Base-by-base conservation (phyloP, 306 rosid species). In the Quercus berberidifolia region DNA sequence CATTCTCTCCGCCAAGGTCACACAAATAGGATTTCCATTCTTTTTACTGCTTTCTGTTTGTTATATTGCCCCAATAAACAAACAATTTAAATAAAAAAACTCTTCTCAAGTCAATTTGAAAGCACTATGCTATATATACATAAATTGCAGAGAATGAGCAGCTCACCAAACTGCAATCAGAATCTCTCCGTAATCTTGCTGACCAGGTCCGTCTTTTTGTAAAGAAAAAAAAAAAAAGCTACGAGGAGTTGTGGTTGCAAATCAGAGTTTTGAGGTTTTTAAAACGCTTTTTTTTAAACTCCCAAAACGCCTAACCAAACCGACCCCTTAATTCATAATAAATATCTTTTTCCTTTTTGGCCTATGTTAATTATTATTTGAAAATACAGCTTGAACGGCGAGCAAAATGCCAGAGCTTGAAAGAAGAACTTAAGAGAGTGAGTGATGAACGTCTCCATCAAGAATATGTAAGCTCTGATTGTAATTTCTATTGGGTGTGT, bases 141-240 rank as follows among this genome's bases (percentile, higher is more conserved):
- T 38, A 2, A 38, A 38, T 73, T 85, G 87, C 87, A 92, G 97
- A 92, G 85, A 90, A 87, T 62, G 88, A 87, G 70, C 68, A 85
- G 55, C 76, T 90, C 74, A 76, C 83, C 2, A 90, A 87, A 76
- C 75, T 85, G 63, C 83, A 89, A 82, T 71, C 85, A 3, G 92
- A 85, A 18, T 89, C 87, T 25, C 75, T 89, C 3, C 88, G 76
- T 82, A 86, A 83, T 80, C 76, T 88, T 9, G 90, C 91, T 51
- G 91, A 86, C 73, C 91, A 91, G 92, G 92, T 87, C 14, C 10
- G 43, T 38, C 43, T 38, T 38, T 38, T 7, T 6, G 21, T 5
- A n/a, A n/a, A n/a, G n/a, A n/a, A n/a, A n/a, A n/a, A 3, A 64
- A 7, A 2, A n/a, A 56, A n/a, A 6, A 6, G 8, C 0, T 35